Percentiles rank a stretch among this genome's conserved stretches.
phyloP scores from a whole-genome alignment of 2,329 filamentous ascomycete genomes.

The Claviceps spartinae region DNA sequence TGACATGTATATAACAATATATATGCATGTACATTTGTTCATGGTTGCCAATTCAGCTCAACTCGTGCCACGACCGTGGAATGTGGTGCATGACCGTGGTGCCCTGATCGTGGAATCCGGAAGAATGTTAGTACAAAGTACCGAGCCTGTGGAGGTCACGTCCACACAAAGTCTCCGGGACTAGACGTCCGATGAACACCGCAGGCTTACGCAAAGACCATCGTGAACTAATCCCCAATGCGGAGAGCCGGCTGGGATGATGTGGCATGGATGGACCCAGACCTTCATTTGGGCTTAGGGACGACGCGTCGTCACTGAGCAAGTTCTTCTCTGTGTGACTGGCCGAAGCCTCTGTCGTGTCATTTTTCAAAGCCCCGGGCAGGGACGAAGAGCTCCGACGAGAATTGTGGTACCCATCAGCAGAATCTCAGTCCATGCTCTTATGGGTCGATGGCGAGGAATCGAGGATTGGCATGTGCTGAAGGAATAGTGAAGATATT shows the following conservation, averaged over 20 bases:
- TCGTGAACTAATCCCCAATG: constrained; percentile 29
- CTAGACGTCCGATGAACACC: constrained; percentile 29
- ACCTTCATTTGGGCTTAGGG: constrained; percentile 24
- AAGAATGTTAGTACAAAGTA: too few species aligned
- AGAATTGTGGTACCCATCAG: too few species aligned
- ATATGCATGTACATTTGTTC: too few species aligned
- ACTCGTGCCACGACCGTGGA: constrained; percentile 40
- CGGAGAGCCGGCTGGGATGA: constrained; percentile 22
- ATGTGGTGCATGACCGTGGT: constrained; percentile 36
- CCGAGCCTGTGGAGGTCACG: too few species aligned
- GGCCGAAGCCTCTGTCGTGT: constrained; percentile 15
- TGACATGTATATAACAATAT: too few species aligned
- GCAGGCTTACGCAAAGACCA: constrained; percentile 25
- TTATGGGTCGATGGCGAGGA: too few species aligned
- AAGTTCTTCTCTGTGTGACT: constrained; percentile 15
- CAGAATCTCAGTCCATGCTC: background rate
- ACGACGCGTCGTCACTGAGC: constrained; percentile 13
- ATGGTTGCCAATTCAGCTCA: constrained; percentile 21
- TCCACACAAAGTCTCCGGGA: constrained; percentile 32
- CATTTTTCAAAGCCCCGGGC: constrained; percentile 15
- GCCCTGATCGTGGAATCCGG: too few species aligned
- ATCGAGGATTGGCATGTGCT: too few species aligned
- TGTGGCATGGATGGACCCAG: constrained; percentile 17
- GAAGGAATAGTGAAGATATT: too few species aligned
- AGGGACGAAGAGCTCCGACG: background rate